phyloP scores from a whole-genome alignment of 306 rosid species.

The Vigna angularis region DNA sequence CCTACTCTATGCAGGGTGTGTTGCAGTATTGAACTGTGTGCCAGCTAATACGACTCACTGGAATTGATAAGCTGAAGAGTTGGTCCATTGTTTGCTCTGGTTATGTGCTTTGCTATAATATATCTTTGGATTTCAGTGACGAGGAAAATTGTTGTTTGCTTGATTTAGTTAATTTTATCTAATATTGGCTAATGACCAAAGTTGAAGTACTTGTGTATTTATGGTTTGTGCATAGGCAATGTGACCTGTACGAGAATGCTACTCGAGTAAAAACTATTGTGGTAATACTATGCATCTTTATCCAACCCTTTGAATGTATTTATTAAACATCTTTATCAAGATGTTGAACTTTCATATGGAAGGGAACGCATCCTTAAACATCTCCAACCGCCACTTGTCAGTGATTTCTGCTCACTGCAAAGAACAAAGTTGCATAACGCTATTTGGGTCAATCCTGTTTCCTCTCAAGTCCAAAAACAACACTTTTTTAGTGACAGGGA shows the following conservation, averaged over 20 bases:
- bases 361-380: background rate
- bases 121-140: constrained; percentile 31
- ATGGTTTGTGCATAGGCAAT: constrained; percentile 21
- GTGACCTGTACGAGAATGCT: constrained; percentile 28
- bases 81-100: constrained; percentile 37
- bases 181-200: constrained; percentile 34
- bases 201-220: constrained; percentile 42
- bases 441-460: no score
- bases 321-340: background rate
- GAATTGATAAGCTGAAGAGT: constrained; percentile 42
- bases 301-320: background rate
- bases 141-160: constrained; percentile 40
- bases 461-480: background rate
- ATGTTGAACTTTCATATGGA: background rate
- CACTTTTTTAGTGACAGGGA: no score
- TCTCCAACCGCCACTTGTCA: background rate
- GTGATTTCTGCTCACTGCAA: background rate
- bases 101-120: constrained; percentile 40
- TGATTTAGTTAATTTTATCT: constrained; percentile 43
- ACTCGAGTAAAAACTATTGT: constrained; percentile 4
- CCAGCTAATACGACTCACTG: constrained; percentile 30
- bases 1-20: constrained; percentile 52
- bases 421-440: no score
- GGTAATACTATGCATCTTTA: constrained; percentile 25
- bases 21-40: constrained; percentile 43